Evolutionary conservation across 2,329 filamentous ascomycete genomes (phyloP), one percentile per base, ranked within the genome.

Genomic region (Colletotrichum orchidophilum): DNA sequence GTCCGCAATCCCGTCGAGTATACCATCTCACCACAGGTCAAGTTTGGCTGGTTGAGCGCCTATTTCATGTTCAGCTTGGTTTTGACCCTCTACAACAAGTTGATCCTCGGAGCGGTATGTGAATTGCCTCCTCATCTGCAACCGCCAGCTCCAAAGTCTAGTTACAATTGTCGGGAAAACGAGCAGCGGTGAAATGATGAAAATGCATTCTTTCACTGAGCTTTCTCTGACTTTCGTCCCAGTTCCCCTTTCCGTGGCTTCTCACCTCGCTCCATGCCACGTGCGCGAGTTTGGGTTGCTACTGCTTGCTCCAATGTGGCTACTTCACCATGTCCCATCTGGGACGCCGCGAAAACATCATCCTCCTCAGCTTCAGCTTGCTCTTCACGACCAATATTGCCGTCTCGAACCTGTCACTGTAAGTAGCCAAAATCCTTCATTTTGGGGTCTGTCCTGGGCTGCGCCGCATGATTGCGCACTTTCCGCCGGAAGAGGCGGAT

Each of bases 361-460:
- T 85, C n/a, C 83, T 90, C 50, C 79, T 89, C 35, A 83, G 86
- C 57, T 91, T 91, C 78, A 91, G 89, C 42, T 82, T 86, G 50
- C 83, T 91, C 8, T 91, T 90, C 79, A 91, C 89, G 18, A 83
- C 88, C 77, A 91, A 91, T 79, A 90, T 91, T 74, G 89, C 89
- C 69, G 86, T 90, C 55, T 90, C 87, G n/a, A 91, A 91, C 79
- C 83, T 90, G 27, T 90, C 88, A n/a, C 83, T 91, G 82, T 84
- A 78, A 75, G 83, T 76, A 24, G 24, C 46, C 62, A 66, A 53
- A 27, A 24, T 21, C 55, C 29, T 27, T 52, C 24, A 53, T 31
- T 26, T 29, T 3, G 21, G 15, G 24, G 49, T 3, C 26, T 27
- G 24, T 21, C 11, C 66, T 26, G 33, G 29, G 59, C 65, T 46